Conservation (phyloP, 495 filamentous ascomycete genomes). For the Penicillium herquei region DNA sequence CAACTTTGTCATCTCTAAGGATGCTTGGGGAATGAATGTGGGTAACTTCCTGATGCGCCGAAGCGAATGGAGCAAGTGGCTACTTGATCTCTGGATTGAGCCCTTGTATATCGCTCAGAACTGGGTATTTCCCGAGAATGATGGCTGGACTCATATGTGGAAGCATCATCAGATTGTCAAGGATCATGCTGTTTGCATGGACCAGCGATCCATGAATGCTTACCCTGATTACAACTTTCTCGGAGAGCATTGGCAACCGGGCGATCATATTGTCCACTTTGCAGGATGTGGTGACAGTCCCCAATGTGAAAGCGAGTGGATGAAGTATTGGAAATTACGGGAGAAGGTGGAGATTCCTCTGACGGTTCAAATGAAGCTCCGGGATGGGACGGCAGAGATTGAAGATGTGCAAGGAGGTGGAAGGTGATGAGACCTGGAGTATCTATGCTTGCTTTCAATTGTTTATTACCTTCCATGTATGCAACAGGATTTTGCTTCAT, state of each 20-base stretch:
- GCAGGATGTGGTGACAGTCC: slow-evolving; percentile 9
- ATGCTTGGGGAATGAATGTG: slow-evolving; percentile 13
- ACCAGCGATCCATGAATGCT: slow-evolving; percentile 12
- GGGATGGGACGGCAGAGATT: slow-evolving; percentile 6
- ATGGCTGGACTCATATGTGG: slow-evolving; percentile 15
- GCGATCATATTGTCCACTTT: slow-evolving; percentile 13
- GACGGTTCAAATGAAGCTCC: slow-evolving; percentile 1
- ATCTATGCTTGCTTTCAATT: background rate
- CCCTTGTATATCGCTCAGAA: slow-evolving; percentile 15
- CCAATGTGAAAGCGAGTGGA: slow-evolving; percentile 6
- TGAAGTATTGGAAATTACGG: slow-evolving; percentile 10
- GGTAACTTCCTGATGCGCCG: slow-evolving; percentile 17
- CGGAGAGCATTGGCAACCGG: slow-evolving; percentile 7
- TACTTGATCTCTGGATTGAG: slow-evolving; percentile 15
- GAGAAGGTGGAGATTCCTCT: slow-evolving; percentile 9
- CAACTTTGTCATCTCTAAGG: slow-evolving; percentile 17
- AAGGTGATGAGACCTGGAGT: background rate
- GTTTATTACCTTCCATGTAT: no score
- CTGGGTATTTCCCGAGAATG: slow-evolving; percentile 14
- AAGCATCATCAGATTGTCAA: slow-evolving; percentile 10
- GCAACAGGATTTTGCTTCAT: no score
- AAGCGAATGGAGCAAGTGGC: slow-evolving; percentile 12
- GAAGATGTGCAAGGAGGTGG: background rate
- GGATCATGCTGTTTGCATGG: slow-evolving; percentile 7
- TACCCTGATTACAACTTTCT: slow-evolving; percentile 12